Base-by-base conservation (phyloP, 805 yeast species). In the Candida silvatica region DNA sequence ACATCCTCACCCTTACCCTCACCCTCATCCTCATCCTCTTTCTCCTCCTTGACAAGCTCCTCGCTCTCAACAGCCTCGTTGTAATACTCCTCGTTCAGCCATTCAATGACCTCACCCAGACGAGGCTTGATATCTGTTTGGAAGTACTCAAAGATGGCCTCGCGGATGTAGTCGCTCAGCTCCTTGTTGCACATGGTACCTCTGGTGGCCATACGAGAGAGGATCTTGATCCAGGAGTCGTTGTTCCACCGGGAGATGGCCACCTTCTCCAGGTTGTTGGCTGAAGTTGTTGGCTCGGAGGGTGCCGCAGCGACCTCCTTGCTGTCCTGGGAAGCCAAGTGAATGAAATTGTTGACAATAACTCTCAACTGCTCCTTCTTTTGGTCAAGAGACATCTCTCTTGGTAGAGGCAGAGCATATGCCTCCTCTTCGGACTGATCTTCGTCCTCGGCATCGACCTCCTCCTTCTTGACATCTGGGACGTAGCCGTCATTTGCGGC, bases 21-120 rank as follows among this genome's bases (percentile, higher is more conserved):
- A 5, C 12, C 31, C 6, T 35, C 42, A 6, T 31, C 33, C 7
- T 15, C 23, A 12, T 31, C 27, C n/a, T 33, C 18, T 25, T 45
- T 39, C n/a, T 40, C 27, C 20, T 46, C 36, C 26, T 36, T 27
- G 33, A 47, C 39, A 24, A 38, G 34, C 31, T 46, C 44, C 24
- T 41, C 44, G 19, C 39, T 46, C 6, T 44, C 39, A 39, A 49
- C 79, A 83, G 32, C 74, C 64, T 59, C 74, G 78, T 94, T 36
- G 37, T 51, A 55, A 33, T 96, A 92, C 56, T 92, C 98, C 58
- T 92, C 98, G 48, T 82, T 88, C 37, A 92, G 61, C 99, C 99
- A 92, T 42, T 82, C 87, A 26, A 90, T 76, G 15, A 86, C 77
- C 24, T 80, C 59, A 39, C 84, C 94, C 9, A 88, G 67, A 24